Percentiles rank a stretch among this genome's conserved stretches.
Conservation (phyloP, 2,329 filamentous ascomycete species). For the Cyphellophora attinorum region DNA sequence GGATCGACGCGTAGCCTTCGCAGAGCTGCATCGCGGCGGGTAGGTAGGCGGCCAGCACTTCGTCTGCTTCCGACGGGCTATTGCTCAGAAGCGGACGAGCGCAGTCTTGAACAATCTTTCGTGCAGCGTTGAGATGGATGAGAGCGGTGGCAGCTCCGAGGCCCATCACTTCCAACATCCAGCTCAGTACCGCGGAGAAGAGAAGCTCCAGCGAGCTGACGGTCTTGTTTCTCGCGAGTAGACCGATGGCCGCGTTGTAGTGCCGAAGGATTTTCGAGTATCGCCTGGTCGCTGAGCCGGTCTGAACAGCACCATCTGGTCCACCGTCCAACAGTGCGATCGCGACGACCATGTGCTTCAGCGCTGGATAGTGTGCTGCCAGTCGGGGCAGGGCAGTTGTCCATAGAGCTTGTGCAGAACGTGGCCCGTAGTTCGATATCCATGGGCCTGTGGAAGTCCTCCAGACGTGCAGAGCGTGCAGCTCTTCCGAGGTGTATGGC, state of each 20-base stretch:
- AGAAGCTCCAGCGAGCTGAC: not conserved
- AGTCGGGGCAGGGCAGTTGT: not conserved
- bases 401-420: not conserved
- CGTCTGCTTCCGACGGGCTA: not conserved
- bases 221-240: not conserved
- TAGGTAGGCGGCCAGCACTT: not conserved
- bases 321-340: not conserved
- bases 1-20: too few relatives aligned
- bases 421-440: not conserved
- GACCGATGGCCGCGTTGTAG: not conserved
- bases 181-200: not conserved
- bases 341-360: not conserved
- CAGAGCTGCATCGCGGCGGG: not conserved
- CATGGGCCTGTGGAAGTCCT: not conserved
- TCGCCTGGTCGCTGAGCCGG: not conserved
- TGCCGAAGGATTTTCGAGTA: not conserved
- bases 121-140: not conserved
- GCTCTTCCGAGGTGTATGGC: not conserved
- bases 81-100: not conserved
- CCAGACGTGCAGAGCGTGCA: not conserved
- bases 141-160: not conserved
- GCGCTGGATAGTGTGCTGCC: not conserved
- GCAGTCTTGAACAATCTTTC: not conserved
- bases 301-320: not conserved
- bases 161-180: not conserved